phyloP scores from a whole-genome alignment of 2,329 filamentous ascomycete species.

The Periconia macrospinosa region DNA sequence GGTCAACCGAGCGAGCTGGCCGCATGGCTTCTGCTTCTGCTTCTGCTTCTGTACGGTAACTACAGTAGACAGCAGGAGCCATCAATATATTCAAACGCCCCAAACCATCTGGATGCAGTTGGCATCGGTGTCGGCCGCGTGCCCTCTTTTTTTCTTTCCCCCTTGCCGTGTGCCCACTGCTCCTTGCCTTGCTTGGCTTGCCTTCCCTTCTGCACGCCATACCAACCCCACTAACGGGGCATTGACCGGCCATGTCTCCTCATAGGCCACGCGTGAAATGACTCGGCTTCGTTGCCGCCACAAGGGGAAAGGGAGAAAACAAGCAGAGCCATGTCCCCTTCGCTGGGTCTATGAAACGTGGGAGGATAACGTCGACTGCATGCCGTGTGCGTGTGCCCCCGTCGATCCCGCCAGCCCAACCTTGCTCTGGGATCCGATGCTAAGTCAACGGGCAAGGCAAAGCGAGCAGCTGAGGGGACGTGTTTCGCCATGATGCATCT shows the following conservation, averaged over 20 bases:
- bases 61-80: not conserved
- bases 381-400: conserved; percentile 1
- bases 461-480: conserved; percentile 15
- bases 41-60: too few relatives aligned
- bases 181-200: too few relatives aligned
- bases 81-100: not conserved
- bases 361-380: not conserved
- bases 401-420: conserved; percentile 22
- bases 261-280: not conserved
- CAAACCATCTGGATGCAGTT: not conserved
- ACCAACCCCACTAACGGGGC: not conserved
- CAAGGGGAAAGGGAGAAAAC: not conserved
- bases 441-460: conserved; percentile 9
- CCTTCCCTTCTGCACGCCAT: not conserved
- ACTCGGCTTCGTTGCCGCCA: not conserved
- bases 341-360: conserved; percentile 1
- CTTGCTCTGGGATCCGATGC: conserved; percentile 14
- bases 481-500: conserved; percentile 28
- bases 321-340: not conserved
- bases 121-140: too few relatives aligned
- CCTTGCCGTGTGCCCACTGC: too few relatives aligned
- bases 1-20: not conserved
- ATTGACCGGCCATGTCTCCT: not conserved
- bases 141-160: not conserved
- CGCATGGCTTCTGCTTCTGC: too few relatives aligned